These are phyloP conservation scores for Macrophomina pseudophaseolina DNA, from an alignment of 2,329 filamentous ascomycete species.

Conservation along the genomic window DNA sequence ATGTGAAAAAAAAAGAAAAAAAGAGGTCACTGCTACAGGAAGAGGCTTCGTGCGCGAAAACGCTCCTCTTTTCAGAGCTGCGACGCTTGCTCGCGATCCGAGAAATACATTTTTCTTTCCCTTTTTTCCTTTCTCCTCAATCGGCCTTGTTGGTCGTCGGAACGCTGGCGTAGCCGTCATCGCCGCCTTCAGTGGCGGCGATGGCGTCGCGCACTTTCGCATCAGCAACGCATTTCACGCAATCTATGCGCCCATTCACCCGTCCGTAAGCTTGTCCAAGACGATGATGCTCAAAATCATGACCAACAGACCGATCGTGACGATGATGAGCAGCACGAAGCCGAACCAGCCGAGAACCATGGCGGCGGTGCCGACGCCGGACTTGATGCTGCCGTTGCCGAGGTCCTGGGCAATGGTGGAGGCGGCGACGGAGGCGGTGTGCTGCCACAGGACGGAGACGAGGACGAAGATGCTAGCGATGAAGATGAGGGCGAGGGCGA, in stretches of 20 bases:
- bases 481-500: constrained; percentile 91
- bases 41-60: no score
- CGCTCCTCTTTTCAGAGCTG: no score
- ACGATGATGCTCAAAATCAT: constrained; percentile 96
- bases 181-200: no score
- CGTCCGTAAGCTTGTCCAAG: constrained; percentile 53
- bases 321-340: constrained; percentile 89
- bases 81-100: no score
- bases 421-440: constrained; percentile 94
- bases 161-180: no score
- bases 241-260: not conserved
- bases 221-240: not conserved
- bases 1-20: no score
- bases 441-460: constrained; percentile 79
- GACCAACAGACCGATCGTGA: constrained; percentile 90
- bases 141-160: no score
- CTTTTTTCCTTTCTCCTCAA: no score
- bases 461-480: constrained; percentile 69
- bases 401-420: constrained; percentile 92
- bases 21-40: no score
- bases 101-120: no score
- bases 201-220: not conserved
- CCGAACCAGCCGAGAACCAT: constrained; percentile 99
- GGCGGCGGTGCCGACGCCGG: constrained; percentile 87
- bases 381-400: constrained; percentile 84